These are phyloP conservation scores for Boletus rex-veris DNA, from an alignment of 768 basidiomycete genomes.

Conservation along the genomic window DNA sequence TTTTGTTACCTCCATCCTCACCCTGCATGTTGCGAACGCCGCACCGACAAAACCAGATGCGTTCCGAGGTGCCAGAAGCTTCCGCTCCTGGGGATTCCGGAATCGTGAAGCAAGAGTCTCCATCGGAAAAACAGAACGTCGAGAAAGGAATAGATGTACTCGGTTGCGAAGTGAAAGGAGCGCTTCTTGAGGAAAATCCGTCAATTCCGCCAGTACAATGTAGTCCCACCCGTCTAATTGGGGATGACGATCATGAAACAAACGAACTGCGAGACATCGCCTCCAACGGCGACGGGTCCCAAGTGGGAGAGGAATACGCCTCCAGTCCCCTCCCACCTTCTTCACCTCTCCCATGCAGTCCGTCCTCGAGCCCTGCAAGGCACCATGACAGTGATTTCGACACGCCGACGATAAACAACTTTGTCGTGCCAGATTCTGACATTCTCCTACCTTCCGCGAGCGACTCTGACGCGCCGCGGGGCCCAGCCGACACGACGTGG, in stretches of 20 bases:
- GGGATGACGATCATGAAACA: not conserved
- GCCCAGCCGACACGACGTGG: not conserved
- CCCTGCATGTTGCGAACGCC: conserved; percentile 17
- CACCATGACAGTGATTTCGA: not conserved
- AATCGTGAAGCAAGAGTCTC: not conserved
- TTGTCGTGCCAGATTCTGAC: conserved; percentile 13
- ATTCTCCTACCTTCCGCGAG: conserved; percentile 5
- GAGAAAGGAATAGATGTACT: conserved; percentile 25
- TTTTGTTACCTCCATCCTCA: conserved; percentile 26
- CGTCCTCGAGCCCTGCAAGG: conserved; percentile 31
- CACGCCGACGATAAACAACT: conserved; percentile 18
- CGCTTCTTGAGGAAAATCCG: conserved; percentile 42
- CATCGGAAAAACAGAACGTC: not conserved
- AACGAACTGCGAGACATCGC: conserved; percentile 20
- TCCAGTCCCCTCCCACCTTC: conserved; percentile 59
- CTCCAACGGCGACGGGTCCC: conserved; percentile 5
- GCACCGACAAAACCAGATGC: not conserved
- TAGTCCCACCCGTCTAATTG: not conserved
- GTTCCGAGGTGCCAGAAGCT: not conserved
- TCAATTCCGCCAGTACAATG: conserved; percentile 31
- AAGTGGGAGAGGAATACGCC: conserved; percentile 26
- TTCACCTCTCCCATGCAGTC: conserved; percentile 57
- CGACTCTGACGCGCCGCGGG: not conserved
- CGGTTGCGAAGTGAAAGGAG: conserved; percentile 37
- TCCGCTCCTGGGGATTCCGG: not conserved